Conservation (phyloP, 2,329 filamentous ascomycete genomes). For the Mycogone perniciosa region DNA sequence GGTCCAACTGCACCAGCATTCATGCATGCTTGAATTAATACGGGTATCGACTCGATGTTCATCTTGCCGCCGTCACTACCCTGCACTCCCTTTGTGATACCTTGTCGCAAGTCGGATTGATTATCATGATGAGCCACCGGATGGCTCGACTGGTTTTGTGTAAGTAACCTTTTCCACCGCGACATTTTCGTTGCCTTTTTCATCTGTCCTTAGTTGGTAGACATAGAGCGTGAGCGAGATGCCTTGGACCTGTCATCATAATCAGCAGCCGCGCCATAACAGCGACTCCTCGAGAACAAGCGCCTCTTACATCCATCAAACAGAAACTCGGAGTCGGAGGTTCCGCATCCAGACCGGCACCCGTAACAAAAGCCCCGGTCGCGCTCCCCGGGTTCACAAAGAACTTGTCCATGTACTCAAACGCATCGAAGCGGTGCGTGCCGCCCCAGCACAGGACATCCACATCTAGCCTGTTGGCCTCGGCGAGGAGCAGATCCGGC, state of each 20-base stretch:
- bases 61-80: slow-evolving; percentile 15
- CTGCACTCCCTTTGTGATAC: slow-evolving; percentile 3
- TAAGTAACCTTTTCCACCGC: slow-evolving; percentile 83
- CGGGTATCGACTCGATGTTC: slow-evolving; percentile 24
- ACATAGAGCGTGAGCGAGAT: slow-evolving; percentile 95
- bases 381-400: slow-evolving; percentile 64
- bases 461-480: slow-evolving; percentile 62
- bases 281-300: background rate
- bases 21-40: slow-evolving; percentile 8
- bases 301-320: slow-evolving; percentile 82
- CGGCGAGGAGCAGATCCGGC: slow-evolving; percentile 59
- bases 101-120: background rate
- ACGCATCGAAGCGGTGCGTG: slow-evolving; percentile 63
- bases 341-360: slow-evolving; percentile 53
- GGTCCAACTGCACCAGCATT: background rate
- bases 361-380: slow-evolving; percentile 55
- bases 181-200: slow-evolving; percentile 69
- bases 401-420: slow-evolving; percentile 70
- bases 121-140: slow-evolving; percentile 42
- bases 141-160: slow-evolving; percentile 64
- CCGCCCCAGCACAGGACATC: slow-evolving; percentile 65
- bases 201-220: slow-evolving; percentile 76
- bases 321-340: slow-evolving; percentile 88
- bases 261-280: slow-evolving; percentile 17
- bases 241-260: slow-evolving; percentile 67